These are phyloP conservation scores for Trichomonascaceae sp. DNA, from an alignment of 1,139 yeast species.

Conservation along the genomic window DNA sequence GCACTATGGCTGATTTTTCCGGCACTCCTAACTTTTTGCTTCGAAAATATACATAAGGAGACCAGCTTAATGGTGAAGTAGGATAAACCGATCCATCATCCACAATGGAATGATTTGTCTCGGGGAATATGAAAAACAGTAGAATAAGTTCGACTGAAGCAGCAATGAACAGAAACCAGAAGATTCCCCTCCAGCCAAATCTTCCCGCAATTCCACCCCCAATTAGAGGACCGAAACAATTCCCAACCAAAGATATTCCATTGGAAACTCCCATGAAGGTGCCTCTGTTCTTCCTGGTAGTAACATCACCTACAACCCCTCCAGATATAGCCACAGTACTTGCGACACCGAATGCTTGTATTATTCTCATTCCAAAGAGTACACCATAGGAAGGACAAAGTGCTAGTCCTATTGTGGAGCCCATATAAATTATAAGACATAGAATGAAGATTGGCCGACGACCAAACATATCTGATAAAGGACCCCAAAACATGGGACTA, in stretches of 20 bases:
- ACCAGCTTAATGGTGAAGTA: slow-evolving; percentile 33
- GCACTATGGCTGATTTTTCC: background rate
- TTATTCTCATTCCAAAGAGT: slow-evolving; percentile 51
- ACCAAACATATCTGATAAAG: slow-evolving; percentile 63
- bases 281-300: slow-evolving; percentile 59
- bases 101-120: slow-evolving; percentile 60
- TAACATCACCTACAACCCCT: slow-evolving; percentile 65
- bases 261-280: slow-evolving; percentile 52
- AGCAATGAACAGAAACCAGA: slow-evolving; percentile 65
- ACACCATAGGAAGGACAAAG: slow-evolving; percentile 47
- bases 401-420: slow-evolving; percentile 57
- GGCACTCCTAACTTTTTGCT: slow-evolving; percentile 18
- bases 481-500: slow-evolving; percentile 53
- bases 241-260: slow-evolving; percentile 65
- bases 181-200: slow-evolving; percentile 70
- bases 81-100: slow-evolving; percentile 63
- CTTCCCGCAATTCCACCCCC: slow-evolving; percentile 60
- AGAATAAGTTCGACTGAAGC: slow-evolving; percentile 41
- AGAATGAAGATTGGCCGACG: slow-evolving; percentile 56
- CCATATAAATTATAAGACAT: slow-evolving; percentile 50
- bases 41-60: slow-evolving; percentile 35
- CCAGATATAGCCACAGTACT: slow-evolving; percentile 62
- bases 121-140: slow-evolving; percentile 46
- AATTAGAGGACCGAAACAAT: slow-evolving; percentile 67
- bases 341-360: slow-evolving; percentile 67